Evolutionary conservation across 768 basidiomycete species (phyloP).

Genomic region (Mycena maculata): DNA sequence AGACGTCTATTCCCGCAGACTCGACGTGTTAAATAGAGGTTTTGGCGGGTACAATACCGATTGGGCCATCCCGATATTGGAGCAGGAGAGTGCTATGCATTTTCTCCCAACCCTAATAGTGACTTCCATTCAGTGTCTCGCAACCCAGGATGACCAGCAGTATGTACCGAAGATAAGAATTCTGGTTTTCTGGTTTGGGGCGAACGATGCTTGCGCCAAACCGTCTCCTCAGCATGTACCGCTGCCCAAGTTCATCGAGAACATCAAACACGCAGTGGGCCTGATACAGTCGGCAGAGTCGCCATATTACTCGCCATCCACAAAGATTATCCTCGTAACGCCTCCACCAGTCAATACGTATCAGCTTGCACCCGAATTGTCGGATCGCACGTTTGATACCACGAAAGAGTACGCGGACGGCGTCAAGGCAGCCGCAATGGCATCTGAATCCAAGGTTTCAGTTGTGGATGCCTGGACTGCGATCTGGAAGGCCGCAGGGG

Average conservation of each 20-base stretch:
- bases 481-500: slow-evolving; percentile 78
- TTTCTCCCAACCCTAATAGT: too few species aligned
- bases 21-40: slow-evolving; percentile 91
- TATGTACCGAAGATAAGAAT: slow-evolving; percentile 72
- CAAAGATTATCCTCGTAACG: slow-evolving; percentile 83
- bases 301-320: slow-evolving; percentile 73
- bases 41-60: slow-evolving; percentile 87
- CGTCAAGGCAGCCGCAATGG: slow-evolving; percentile 68
- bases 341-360: slow-evolving; percentile 85
- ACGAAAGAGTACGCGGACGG: slow-evolving; percentile 80
- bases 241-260: slow-evolving; percentile 68
- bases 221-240: slow-evolving; percentile 83
- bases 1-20: slow-evolving; percentile 83
- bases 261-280: slow-evolving; percentile 71
- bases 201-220: slow-evolving; percentile 83
- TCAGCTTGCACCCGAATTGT: slow-evolving; percentile 64
- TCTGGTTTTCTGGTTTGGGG: slow-evolving; percentile 91
- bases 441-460: slow-evolving; percentile 65
- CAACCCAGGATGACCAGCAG: slow-evolving; percentile 58
- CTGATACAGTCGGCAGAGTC: slow-evolving; percentile 74
- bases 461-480: slow-evolving; percentile 81
- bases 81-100: slow-evolving; percentile 77
- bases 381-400: slow-evolving; percentile 71
- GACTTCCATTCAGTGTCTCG: slow-evolving; percentile 78
- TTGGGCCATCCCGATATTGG: slow-evolving; percentile 85